phyloP scores from a whole-genome alignment of 768 basidiomycete genomes.

The Tulasnella sp. region DNA sequence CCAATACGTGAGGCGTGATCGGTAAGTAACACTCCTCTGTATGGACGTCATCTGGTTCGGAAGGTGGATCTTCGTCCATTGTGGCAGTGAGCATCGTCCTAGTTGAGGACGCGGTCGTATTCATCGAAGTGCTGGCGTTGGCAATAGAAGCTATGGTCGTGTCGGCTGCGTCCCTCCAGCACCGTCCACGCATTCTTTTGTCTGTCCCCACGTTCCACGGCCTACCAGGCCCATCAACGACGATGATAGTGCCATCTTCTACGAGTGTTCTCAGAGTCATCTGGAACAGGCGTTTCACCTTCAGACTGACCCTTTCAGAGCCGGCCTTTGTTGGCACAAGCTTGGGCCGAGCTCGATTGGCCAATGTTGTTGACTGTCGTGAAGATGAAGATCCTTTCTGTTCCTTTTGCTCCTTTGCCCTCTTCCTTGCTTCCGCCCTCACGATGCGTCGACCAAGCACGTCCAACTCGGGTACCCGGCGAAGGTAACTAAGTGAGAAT shows the following conservation, averaged over 20 bases:
- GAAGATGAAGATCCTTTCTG: constrained; percentile 24
- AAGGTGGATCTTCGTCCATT: constrained; percentile 34
- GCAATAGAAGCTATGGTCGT: constrained; percentile 24
- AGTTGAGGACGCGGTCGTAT: constrained; percentile 20
- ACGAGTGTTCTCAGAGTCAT: constrained; percentile 52
- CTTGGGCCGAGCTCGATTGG: neutral
- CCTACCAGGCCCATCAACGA: constrained; percentile 55
- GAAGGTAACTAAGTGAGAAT: constrained; percentile 61
- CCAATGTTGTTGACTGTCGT: neutral
- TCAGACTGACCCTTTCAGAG: constrained; percentile 23
- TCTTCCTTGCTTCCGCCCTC: constrained; percentile 43
- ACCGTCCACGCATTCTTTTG: constrained; percentile 22
- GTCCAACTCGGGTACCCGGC: constrained; percentile 61
- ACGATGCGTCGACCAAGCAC: constrained; percentile 54
- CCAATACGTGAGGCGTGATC: constrained; percentile 42
- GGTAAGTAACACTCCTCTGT: constrained; percentile 59
- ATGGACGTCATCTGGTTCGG: constrained; percentile 38
- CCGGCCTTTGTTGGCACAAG: neutral
- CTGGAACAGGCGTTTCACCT: constrained; percentile 56
- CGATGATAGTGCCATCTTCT: constrained; percentile 58
- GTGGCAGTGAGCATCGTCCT: constrained; percentile 21
- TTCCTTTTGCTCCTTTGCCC: constrained; percentile 37
- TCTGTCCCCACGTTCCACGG: constrained; percentile 22
- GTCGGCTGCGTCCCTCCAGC: constrained; percentile 36
- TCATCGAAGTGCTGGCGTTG: constrained; percentile 24